Evolutionary conservation across 495 filamentous ascomycete species (phyloP), one percentile per base, ranked within the genome.

Genomic region (Xylaria flabelliformis): DNA sequence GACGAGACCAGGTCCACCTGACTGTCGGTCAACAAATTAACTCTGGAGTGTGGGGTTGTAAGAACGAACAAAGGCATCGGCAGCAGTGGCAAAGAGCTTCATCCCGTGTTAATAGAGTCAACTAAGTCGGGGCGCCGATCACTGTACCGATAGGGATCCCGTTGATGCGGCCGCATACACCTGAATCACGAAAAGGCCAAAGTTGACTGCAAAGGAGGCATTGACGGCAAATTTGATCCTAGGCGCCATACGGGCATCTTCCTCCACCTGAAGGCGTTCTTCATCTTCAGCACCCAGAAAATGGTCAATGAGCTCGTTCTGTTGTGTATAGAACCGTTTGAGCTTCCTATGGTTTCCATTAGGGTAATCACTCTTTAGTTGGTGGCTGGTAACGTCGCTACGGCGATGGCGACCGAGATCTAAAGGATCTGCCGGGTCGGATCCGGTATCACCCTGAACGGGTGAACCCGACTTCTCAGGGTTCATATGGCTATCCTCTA

Each of bases 1-100:
- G 86, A 88, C 34, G 85, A 87, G 8, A 88, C 85, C n/a, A 88
- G 83, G 64, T 89, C 86, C 86, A 88, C 88, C 83, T 84, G 48
- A 74, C 56, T 65, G 29, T 41, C 59, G 32, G 36, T 53, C 36
- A 67, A 65, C 63, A 29, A 53, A 19, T 44, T 26, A 19, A 55
- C 19, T 36, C 26, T 24, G 10, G 17, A 42, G 48, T 56, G 64
- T 10, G 44, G 50, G 32, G 63, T 34, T 67, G 68, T 74, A 42
- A 53, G 67, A 51, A 84, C 83, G 75, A 72, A 84, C 83, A 73
- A 88, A 88, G 32, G 87, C 86, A 77, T 88, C 87, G 66, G 87
- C 86, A 58, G 87, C 85, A 64, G 87, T 88, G 48, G 85, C 87
- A 71, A 89, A 89, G 4, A 88, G 82, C 73, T 86, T 73, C 61